A percentile compares a stretch with the other conserved stretches of the same genome.
Conservation (phyloP, 2,329 filamentous ascomycete genomes). For the Xylariales sp. region DNA sequence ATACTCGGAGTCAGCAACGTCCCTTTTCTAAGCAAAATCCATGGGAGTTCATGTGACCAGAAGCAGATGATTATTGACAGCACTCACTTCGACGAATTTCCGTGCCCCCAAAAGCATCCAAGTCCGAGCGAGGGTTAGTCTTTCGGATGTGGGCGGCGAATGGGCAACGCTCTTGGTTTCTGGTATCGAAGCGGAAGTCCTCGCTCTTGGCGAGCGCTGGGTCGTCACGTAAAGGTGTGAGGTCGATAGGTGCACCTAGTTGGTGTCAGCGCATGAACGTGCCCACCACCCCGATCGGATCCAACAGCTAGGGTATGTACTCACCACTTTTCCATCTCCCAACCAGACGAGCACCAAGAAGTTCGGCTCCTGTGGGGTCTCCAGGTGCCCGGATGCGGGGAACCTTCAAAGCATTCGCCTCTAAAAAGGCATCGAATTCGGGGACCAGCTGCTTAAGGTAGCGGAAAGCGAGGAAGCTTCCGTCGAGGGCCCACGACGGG, state of each 20-base stretch:
- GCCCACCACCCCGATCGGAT: background rate
- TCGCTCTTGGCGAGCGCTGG: conserved; percentile 50
- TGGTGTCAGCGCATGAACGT: conserved; percentile 1
- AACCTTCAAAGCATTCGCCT: conserved; percentile 37
- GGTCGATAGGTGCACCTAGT: conserved; percentile 51
- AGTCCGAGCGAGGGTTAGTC: conserved; percentile 57
- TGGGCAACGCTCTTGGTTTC: conserved; percentile 54
- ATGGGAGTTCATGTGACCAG: background rate
- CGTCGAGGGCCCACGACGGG: conserved; percentile 56
- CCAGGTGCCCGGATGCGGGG: conserved; percentile 19
- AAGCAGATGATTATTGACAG: background rate
- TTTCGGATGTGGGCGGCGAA: conserved; percentile 61
- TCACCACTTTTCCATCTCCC: conserved; percentile 56
- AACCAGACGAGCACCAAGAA: conserved; percentile 56
- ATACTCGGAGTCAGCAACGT: background rate
- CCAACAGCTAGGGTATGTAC: background rate
- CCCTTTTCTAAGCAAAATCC: background rate
- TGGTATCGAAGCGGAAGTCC: conserved; percentile 53
- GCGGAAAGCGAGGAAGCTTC: conserved; percentile 58
- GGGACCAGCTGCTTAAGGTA: conserved; percentile 58
- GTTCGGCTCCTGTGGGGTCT: conserved; percentile 48
- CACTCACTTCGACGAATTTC: conserved; percentile 47
- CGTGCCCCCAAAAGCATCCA: conserved; percentile 43
- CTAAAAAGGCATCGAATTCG: conserved; percentile 56
- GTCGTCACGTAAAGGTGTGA: conserved; percentile 49